These are phyloP conservation scores for Amyloporia xantha DNA, from an alignment of 768 basidiomycete species.

Conservation along the genomic window DNA sequence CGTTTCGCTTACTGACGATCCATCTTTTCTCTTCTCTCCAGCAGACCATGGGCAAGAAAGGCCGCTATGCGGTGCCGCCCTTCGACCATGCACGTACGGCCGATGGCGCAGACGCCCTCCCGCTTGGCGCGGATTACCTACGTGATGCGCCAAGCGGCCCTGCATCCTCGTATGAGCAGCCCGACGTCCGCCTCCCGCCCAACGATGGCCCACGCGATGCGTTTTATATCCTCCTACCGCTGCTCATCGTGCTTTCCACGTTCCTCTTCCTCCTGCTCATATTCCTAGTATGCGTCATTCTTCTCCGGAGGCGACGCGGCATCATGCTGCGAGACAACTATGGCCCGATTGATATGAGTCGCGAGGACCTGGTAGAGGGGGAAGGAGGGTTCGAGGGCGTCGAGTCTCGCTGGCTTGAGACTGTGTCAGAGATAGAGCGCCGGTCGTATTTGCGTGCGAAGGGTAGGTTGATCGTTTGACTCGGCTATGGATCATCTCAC, in stretches of 20 bases:
- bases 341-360: slow-evolving; percentile 89
- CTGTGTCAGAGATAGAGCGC: slow-evolving; percentile 55
- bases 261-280: slow-evolving; percentile 89
- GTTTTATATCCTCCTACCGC: slow-evolving; percentile 82
- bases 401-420: slow-evolving; percentile 92
- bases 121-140: slow-evolving; percentile 11
- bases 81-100: slow-evolving; percentile 6
- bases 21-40: slow-evolving; percentile 6
- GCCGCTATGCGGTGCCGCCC: neutral
- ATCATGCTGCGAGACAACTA: slow-evolving; percentile 81
- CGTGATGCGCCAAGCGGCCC: neutral
- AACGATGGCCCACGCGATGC: slow-evolving; percentile 43
- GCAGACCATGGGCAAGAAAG: slow-evolving; percentile 8
- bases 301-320: slow-evolving; percentile 70
- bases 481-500: neutral
- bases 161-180: neutral
- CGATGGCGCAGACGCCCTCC: slow-evolving; percentile 10
- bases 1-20: slow-evolving; percentile 10
- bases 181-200: slow-evolving; percentile 12
- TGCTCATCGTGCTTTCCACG: slow-evolving; percentile 89
- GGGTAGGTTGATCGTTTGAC: slow-evolving; percentile 45
- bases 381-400: slow-evolving; percentile 93
- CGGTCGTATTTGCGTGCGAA: slow-evolving; percentile 79
- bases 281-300: slow-evolving; percentile 84
- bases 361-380: slow-evolving; percentile 83